Percentiles rank a stretch among this genome's conserved stretches.
Evolutionary conservation across 1,284 basidiomycete species (phyloP).

Genomic region (Cryptococcus sp.): DNA sequence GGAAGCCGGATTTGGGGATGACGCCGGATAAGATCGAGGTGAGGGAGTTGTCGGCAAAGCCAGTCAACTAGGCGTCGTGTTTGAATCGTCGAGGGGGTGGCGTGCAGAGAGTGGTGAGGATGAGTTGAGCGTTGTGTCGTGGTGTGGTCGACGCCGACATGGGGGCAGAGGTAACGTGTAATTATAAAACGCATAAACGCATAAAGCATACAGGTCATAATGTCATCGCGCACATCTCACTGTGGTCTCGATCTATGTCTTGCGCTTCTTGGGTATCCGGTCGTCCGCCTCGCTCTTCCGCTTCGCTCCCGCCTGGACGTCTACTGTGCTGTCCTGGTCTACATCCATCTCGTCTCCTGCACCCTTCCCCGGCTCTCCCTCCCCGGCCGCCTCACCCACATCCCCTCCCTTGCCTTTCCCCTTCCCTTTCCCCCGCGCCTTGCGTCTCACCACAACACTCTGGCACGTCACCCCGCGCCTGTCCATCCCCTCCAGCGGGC

Average conservation of each 20-base stretch:
- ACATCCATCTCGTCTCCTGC: not conserved
- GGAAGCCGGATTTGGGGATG: slow-evolving; percentile 24
- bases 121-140: not conserved
- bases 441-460: slow-evolving; percentile 44
- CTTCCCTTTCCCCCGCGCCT: slow-evolving; percentile 18
- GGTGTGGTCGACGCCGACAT: not conserved
- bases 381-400: not conserved
- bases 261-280: not conserved
- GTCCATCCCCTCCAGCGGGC: slow-evolving; percentile 50
- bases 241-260: too few species aligned
- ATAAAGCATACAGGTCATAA: not conserved
- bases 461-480: slow-evolving; percentile 32
- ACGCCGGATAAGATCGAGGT: slow-evolving; percentile 15
- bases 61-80: slow-evolving; percentile 9
- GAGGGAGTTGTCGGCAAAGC: slow-evolving; percentile 14
- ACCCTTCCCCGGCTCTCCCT: not conserved
- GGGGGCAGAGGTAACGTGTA: not conserved
- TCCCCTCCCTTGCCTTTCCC: not conserved
- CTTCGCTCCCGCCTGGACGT: not conserved
- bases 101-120: too few species aligned
- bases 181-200: not conserved
- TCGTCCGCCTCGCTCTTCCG: not conserved
- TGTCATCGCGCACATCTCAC: not conserved
- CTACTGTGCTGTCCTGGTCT: not conserved
- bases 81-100: not conserved